Evolutionary conservation across 305 asterid species (phyloP).

Genomic region (Petunia hybrid): DNA sequence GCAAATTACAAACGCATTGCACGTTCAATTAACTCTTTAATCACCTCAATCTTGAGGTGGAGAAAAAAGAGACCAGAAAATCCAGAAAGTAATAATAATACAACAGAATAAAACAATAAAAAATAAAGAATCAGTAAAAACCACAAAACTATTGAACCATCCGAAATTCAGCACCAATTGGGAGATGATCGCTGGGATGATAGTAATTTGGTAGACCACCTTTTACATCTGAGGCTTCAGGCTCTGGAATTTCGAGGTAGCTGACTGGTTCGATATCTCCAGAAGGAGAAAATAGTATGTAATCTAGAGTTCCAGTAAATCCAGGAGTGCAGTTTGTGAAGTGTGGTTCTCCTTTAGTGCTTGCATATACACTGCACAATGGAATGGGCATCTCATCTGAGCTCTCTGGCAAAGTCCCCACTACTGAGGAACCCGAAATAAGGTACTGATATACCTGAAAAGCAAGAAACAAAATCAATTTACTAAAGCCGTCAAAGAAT

Average conservation of each 20-base stretch:
- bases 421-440: constrained; percentile 52
- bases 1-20: not conserved
- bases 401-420: constrained; percentile 44
- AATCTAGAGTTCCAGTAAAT: constrained; percentile 89
- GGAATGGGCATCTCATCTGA: constrained; percentile 59
- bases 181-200: constrained; percentile 97
- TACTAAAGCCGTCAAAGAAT: constrained; percentile 28
- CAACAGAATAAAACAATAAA: not conserved
- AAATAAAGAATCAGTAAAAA: too few species aligned
- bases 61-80: not conserved
- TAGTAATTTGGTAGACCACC: constrained; percentile 87
- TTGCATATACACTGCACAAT: constrained; percentile 72
- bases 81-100: not conserved
- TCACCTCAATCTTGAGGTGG: not conserved
- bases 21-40: not conserved
- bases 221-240: constrained; percentile 63
- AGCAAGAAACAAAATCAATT: not conserved
- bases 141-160: constrained; percentile 38
- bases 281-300: constrained; percentile 69
- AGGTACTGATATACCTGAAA: constrained; percentile 80
- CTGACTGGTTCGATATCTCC: constrained; percentile 68
- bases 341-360: constrained; percentile 78
- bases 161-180: constrained; percentile 89
- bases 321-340: constrained; percentile 96
- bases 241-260: constrained; percentile 75